Percentiles rank a stretch among this genome's conserved stretches.
These are phyloP conservation scores for Scenedesmus sp. DNA, from an alignment of 163 green algal species.

Conservation along the genomic window DNA sequence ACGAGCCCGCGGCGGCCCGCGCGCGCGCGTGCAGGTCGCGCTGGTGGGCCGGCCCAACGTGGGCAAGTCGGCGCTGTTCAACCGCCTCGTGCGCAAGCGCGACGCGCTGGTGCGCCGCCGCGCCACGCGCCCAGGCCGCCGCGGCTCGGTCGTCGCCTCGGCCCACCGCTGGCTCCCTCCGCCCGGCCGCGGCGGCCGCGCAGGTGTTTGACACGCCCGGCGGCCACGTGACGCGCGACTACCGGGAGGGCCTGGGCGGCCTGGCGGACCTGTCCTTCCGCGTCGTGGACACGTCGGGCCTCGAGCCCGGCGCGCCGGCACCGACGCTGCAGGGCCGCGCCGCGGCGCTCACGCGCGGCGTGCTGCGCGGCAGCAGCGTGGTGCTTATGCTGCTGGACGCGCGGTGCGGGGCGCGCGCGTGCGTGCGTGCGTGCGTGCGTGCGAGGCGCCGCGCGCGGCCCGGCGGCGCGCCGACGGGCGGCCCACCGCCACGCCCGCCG, in stretches of 20 bases:
- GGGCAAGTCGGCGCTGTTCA: conserved; percentile 94
- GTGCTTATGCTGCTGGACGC: conserved; percentile 87
- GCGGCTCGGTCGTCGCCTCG: no score
- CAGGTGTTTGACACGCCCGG: conserved; percentile 90
- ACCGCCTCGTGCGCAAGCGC: conserved; percentile 70
- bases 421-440: neutral
- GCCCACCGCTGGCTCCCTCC: no score
- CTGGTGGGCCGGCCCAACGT: conserved; percentile 90
- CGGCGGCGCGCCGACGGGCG: neutral
- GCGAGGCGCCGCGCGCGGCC: neutral
- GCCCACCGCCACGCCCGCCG: neutral
- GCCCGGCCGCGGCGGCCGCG: neutral
- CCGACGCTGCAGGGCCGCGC: conserved; percentile 76
- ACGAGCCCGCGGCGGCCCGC: neutral
- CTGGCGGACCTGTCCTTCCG: conserved; percentile 88
- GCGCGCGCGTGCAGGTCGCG: conserved; percentile 62
- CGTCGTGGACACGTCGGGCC: conserved; percentile 90
- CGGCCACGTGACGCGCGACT: conserved; percentile 94
- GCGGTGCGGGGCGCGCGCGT: conserved; percentile 57
- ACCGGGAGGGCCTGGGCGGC: conserved; percentile 73
- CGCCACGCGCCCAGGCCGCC: neutral
- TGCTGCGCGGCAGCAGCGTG: conserved; percentile 70
- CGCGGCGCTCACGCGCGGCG: conserved; percentile 66
- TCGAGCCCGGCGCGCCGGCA: conserved; percentile 76
- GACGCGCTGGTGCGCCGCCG: conserved; percentile 71